Conservation (phyloP, 805 yeast species). For the Sugiyamaella marilandica region DNA sequence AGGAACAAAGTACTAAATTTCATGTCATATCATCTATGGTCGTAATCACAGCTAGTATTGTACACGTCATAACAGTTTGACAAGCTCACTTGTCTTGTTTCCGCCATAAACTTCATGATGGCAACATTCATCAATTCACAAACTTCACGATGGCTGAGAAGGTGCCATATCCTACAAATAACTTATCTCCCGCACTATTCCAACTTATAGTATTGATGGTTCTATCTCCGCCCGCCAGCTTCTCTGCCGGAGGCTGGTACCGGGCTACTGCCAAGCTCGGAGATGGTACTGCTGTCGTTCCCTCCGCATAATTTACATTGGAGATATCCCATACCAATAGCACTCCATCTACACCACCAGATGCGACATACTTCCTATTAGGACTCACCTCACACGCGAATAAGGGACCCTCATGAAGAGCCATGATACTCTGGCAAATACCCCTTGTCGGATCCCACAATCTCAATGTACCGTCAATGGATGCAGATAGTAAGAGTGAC, state of each 20-base stretch:
- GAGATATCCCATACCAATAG: constrained; percentile 33
- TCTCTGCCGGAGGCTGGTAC: constrained; percentile 6
- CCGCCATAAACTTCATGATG: not conserved
- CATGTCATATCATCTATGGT: too few species aligned
- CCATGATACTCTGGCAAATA: constrained; percentile 33
- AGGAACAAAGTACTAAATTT: too few species aligned
- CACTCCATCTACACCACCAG: constrained; percentile 64
- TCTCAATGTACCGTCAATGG: constrained; percentile 67
- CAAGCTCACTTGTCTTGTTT: too few species aligned
- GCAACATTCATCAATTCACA: not conserved
- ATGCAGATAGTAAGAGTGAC: constrained; percentile 43
- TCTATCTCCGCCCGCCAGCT: not conserved
- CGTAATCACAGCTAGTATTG: too few species aligned
- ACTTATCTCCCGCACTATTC: constrained; percentile 17
- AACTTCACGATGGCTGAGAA: constrained; percentile 12
- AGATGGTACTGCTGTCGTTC: not conserved
- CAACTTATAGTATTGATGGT: constrained; percentile 15
- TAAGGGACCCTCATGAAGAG: constrained; percentile 45
- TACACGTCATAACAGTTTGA: too few species aligned
- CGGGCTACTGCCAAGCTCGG: constrained; percentile 13
- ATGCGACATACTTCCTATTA: constrained; percentile 45
- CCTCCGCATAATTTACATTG: not conserved
- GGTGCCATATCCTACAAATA: constrained; percentile 21
- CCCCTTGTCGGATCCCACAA: constrained; percentile 54
- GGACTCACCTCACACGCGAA: constrained; percentile 51